Conservation (phyloP, 1,284 basidiomycete species). For the Laetiporus sulphureus region DNA sequence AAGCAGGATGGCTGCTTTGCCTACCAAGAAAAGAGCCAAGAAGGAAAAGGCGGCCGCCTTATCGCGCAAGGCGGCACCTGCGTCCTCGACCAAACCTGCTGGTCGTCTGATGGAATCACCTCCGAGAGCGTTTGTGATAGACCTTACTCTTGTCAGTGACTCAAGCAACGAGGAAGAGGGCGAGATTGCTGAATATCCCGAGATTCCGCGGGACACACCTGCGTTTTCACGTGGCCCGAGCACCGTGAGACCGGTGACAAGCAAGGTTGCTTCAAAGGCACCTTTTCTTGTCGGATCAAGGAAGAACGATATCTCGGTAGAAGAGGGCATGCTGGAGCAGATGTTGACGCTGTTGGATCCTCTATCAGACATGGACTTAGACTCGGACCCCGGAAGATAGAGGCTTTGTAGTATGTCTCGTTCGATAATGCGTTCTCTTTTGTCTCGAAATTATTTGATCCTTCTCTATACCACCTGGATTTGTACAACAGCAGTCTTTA, state of each 20-base stretch:
- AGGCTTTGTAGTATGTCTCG: too few relatives aligned
- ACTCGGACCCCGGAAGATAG: neutral
- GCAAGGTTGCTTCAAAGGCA: too few relatives aligned
- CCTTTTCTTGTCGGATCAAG: neutral
- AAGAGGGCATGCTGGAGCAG: constrained; percentile 15
- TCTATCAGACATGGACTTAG: constrained; percentile 16
- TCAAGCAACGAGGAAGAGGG: constrained; percentile 10
- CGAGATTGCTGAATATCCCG: neutral
- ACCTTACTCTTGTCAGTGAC: constrained; percentile 20
- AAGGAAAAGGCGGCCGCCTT: too few relatives aligned
- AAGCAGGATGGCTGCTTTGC: neutral
- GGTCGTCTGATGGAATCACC: constrained; percentile 1
- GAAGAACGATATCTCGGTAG: constrained; percentile 7
- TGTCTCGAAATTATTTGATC: too few relatives aligned
- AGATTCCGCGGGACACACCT: neutral
- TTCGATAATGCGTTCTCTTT: too few relatives aligned
- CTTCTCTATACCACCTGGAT: too few relatives aligned
- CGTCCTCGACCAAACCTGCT: neutral
- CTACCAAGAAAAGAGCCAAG: neutral
- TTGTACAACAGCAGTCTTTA: too few relatives aligned
- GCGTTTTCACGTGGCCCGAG: neutral
- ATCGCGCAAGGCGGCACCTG: neutral
- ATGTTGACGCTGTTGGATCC: constrained; percentile 11
- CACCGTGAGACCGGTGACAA: too few relatives aligned
- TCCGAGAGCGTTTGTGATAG: too few relatives aligned